Evolutionary conservation across 2,329 filamentous ascomycete species (phyloP), one percentile per base, ranked within the genome.

Genomic region (Fusarium odoratissimum): DNA sequence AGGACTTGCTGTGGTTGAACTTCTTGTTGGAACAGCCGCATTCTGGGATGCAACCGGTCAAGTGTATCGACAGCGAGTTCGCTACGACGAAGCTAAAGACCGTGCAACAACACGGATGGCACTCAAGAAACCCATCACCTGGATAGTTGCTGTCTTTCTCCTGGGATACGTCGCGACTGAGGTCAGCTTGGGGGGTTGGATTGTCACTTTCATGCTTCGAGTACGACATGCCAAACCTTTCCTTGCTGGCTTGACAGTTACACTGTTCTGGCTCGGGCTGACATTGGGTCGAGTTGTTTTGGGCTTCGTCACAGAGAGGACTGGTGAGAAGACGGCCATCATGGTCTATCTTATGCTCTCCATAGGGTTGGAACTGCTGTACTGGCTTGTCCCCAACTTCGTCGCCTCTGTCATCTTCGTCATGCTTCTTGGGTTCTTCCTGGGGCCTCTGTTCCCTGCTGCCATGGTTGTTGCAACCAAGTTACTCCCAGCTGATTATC

Each of bases 121-220:
- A 21, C 80, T 91, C n/a, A 77, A 78, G 10, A 78, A 85, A 55
- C 86, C 84, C 61, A 85, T 93, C 7, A 92, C 92, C 6, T 95
- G 93, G 92, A 84, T 94, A n/a, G 85, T 90, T 46, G 87, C 93
- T 5, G 67, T 92, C 4, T 97, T 97, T 79, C 83, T 97, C 19
- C 86, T 97, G 8, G 89, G 90, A 13, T 97, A 97, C 76, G 91
- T 95, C 1, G 94, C 94, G 8, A 87, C 89, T 10, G 94, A 97
- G 81, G 92, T 94, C 67, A 90, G 89, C 1, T 84, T 95, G 5
- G 91, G 92, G 14, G 83, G 93, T 21, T 96, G 93, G 93, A 91
- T 97, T 70, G 91, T 94, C 54, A 91, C 91, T 1, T 97, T 97
- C 79, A 97, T 97, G 93, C 90, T 95, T n/a, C 85, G 88, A 25